Evolutionary conservation across 331 rosid genomes (phyloP).

Genomic region (Phaseolus coccineus): DNA sequence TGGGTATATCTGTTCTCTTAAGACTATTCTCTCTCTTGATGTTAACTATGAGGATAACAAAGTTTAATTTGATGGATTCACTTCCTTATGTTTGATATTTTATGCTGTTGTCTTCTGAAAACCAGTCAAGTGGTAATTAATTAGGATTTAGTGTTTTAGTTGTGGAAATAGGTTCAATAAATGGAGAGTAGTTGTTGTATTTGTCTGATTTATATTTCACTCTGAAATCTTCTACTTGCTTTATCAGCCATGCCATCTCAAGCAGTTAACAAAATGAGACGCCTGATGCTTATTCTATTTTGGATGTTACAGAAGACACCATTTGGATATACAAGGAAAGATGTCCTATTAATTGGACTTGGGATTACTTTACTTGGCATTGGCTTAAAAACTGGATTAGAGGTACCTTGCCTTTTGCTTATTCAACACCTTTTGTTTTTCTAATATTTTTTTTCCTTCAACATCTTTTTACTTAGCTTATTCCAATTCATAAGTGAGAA

Average conservation of each 20-base stretch:
- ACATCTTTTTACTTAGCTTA: constrained; percentile 5
- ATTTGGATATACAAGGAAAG: constrained; percentile 94
- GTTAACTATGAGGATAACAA: not conserved
- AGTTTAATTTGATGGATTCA: constrained; percentile 6
- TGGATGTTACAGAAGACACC: constrained; percentile 57
- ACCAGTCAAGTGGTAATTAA: constrained; percentile 19
- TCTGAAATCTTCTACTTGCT: constrained; percentile 29
- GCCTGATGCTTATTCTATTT: constrained; percentile 12
- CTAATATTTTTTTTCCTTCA: not conserved
- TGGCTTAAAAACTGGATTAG: constrained; percentile 88
- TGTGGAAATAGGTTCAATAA: constrained; percentile 24
- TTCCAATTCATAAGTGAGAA: constrained; percentile 14
- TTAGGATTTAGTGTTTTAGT: constrained; percentile 6
- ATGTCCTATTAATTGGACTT: constrained; percentile 87
- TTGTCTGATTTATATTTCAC: constrained; percentile 14
- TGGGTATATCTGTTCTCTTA: constrained; percentile 26
- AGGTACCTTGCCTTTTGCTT: constrained; percentile 57
- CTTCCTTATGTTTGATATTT: constrained; percentile 25
- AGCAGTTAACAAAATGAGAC: constrained; percentile 1
- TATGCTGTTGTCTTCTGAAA: constrained; percentile 35
- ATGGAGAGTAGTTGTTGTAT: constrained; percentile 29
- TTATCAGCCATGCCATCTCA: constrained; percentile 18
- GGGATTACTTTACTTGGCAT: constrained; percentile 81
- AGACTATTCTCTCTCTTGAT: not conserved
- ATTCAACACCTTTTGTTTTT: not conserved